A percentile compares a stretch with the other conserved stretches of the same genome.
phyloP scores from a whole-genome alignment of 1,284 basidiomycete species.

The Mycena citricolor region DNA sequence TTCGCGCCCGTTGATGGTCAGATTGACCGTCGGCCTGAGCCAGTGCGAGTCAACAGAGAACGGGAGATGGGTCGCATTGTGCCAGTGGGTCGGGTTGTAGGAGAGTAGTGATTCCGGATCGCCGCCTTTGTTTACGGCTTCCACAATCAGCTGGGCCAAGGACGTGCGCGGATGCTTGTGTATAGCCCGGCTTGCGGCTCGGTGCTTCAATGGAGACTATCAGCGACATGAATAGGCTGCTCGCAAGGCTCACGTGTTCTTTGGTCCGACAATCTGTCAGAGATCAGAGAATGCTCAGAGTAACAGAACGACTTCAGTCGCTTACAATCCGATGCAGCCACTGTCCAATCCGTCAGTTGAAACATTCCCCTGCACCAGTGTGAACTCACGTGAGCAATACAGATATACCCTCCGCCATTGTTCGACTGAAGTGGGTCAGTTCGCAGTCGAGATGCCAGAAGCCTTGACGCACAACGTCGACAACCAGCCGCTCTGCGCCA shows the following conservation, averaged over 20 bases:
- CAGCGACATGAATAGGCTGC: not conserved
- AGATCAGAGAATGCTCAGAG: not conserved
- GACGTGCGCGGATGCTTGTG: conserved; percentile 49
- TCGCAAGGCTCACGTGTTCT: conserved; percentile 25
- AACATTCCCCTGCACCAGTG: not conserved
- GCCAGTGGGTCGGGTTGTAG: conserved; percentile 54
- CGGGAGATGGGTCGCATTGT: conserved; percentile 46
- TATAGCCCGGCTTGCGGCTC: conserved; percentile 59
- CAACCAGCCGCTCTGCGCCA: conserved; percentile 54
- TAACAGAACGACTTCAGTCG: conserved; percentile 2
- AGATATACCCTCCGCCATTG: conserved; percentile 64
- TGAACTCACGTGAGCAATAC: conserved; percentile 53
- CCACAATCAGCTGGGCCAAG: conserved; percentile 51
- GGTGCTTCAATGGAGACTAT: conserved; percentile 33
- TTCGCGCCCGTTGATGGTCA: conserved; percentile 44
- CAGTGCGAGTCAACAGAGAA: conserved; percentile 46
- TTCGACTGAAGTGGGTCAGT: conserved; percentile 41
- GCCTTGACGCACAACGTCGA: conserved; percentile 49
- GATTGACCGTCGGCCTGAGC: conserved; percentile 42
- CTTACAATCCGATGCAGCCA: conserved; percentile 63
- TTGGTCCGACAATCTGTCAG: conserved; percentile 53
- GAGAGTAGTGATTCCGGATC: conserved; percentile 47
- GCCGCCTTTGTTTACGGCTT: conserved; percentile 41
- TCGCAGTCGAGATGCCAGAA: not conserved
- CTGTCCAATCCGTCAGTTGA: conserved; percentile 32